Conservation (phyloP, 2,329 filamentous ascomycete genomes). For the Phyllosticta citrichinensis region DNA sequence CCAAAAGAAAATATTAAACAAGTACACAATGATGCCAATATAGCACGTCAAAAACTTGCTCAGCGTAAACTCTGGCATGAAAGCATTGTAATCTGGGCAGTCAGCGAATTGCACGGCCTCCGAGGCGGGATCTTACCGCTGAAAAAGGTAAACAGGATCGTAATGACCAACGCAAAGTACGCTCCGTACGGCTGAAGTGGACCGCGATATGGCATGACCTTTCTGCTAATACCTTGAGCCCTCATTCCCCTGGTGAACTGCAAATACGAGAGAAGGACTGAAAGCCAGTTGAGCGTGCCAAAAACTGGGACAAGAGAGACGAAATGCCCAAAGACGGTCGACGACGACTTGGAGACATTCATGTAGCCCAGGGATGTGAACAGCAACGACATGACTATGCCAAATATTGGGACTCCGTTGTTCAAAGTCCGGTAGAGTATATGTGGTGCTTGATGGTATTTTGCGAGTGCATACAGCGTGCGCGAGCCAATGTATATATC, state of each 20-base stretch:
- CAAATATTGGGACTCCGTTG: not conserved
- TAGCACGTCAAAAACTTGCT: conserved; percentile 9
- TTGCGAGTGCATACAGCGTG: conserved; percentile 31
- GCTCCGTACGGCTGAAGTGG: conserved; percentile 31
- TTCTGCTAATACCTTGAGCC: conserved; percentile 27
- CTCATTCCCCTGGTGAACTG: conserved; percentile 28
- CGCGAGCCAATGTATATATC: conserved; percentile 31
- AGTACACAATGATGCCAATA: conserved; percentile 26
- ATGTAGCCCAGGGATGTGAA: conserved; percentile 33
- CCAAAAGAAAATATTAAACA: conserved; percentile 6
- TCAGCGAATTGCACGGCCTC: not conserved
- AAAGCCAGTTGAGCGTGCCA: conserved; percentile 37
- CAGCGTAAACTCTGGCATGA: conserved; percentile 5
- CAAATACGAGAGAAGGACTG: conserved; percentile 32
- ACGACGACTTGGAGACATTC: conserved; percentile 28
- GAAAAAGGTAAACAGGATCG: conserved; percentile 15
- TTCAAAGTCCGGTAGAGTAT: conserved; percentile 26
- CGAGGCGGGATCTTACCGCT: conserved; percentile 1
- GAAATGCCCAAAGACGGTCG: conserved; percentile 34
- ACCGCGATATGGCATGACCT: conserved; percentile 30
- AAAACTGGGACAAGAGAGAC: conserved; percentile 36
- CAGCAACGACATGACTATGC: conserved; percentile 25
- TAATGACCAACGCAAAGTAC: conserved; percentile 26
- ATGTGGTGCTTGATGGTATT: conserved; percentile 32
- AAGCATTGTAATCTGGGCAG: conserved; percentile 10